These are phyloP conservation scores for Hemerocallis citrina DNA, from an alignment of 106 monocot species.

Conservation along the genomic window DNA sequence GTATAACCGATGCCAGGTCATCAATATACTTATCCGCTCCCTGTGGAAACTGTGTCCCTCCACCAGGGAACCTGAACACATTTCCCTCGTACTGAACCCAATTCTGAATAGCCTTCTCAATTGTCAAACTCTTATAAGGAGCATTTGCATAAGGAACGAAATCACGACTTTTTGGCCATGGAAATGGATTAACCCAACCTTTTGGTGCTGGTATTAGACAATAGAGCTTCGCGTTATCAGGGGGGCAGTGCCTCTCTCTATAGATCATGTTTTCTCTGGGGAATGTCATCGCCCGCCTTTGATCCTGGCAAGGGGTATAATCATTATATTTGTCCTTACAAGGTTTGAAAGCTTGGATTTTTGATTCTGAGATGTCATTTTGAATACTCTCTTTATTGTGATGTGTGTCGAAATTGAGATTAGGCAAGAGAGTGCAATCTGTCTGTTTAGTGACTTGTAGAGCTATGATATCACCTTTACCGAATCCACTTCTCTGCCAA, in stretches of 20 bases:
- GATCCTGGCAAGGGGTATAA: constrained; percentile 68
- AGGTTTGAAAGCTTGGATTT: constrained; percentile 19
- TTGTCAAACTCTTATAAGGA: constrained; percentile 66
- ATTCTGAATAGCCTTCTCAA: constrained; percentile 68
- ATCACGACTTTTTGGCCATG: constrained; percentile 61
- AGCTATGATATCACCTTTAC: constrained; percentile 52
- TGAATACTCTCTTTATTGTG: constrained; percentile 9
- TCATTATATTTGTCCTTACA: constrained; percentile 39
- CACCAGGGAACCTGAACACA: constrained; percentile 61
- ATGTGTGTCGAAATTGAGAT: constrained; percentile 44
- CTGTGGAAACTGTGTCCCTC: constrained; percentile 65
- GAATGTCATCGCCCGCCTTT: constrained; percentile 51
- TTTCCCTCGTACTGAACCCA: constrained; percentile 62
- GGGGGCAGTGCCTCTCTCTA: constrained; percentile 61
- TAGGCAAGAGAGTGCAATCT: constrained; percentile 42
- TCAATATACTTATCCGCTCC: constrained; percentile 63
- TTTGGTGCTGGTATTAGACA: constrained; percentile 59
- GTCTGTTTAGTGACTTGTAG: constrained; percentile 31
- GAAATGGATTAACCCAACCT: constrained; percentile 53
- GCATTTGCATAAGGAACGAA: constrained; percentile 56
- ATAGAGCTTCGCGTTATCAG: constrained; percentile 31
- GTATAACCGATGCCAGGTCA: constrained; percentile 47
- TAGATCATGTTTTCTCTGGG: constrained; percentile 53
- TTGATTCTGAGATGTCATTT: constrained; percentile 4
- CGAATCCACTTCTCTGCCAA: constrained; percentile 50